phyloP scores from a whole-genome alignment of 2,329 filamentous ascomycete genomes.

The Colletotrichum sp. region DNA sequence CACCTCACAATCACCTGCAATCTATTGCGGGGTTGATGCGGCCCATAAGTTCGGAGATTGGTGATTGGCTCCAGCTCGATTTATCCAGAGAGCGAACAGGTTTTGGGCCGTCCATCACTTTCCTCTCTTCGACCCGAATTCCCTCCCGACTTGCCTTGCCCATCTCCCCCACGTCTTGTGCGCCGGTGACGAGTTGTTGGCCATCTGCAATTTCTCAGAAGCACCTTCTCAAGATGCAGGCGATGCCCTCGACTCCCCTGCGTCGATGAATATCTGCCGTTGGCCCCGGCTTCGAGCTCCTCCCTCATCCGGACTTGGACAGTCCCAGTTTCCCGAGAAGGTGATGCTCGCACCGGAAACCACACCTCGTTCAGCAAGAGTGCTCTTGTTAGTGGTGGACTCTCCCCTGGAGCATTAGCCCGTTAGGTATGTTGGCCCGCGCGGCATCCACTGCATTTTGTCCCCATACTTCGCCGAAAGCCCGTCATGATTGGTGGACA shows the following conservation, averaged over 20 bases:
- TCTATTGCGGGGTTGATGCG: conserved; percentile 7
- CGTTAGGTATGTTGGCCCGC: background rate
- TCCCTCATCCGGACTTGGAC: background rate
- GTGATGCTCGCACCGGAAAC: background rate
- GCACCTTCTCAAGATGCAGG: background rate
- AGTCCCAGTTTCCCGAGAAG: background rate
- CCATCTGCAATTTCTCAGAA: background rate
- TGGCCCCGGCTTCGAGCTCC: conserved; percentile 1
- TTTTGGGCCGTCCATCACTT: background rate
- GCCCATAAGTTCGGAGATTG: background rate
- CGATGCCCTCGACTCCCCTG: background rate
- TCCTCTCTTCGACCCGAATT: background rate
- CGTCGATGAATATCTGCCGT: conserved; percentile 3
- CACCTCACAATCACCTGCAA: background rate
- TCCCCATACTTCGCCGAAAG: background rate
- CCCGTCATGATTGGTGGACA: background rate
- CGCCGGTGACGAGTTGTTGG: background rate
- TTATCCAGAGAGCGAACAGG: background rate
- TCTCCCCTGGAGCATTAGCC: background rate
- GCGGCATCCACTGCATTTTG: background rate
- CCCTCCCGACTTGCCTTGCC: background rate
- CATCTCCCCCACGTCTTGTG: background rate
- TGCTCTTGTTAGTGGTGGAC: background rate
- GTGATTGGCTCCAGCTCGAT: background rate
- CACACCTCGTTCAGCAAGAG: background rate